These are phyloP conservation scores for Phialocephala sp. DNA, from an alignment of 2,329 filamentous ascomycete genomes.

Conservation along the genomic window DNA sequence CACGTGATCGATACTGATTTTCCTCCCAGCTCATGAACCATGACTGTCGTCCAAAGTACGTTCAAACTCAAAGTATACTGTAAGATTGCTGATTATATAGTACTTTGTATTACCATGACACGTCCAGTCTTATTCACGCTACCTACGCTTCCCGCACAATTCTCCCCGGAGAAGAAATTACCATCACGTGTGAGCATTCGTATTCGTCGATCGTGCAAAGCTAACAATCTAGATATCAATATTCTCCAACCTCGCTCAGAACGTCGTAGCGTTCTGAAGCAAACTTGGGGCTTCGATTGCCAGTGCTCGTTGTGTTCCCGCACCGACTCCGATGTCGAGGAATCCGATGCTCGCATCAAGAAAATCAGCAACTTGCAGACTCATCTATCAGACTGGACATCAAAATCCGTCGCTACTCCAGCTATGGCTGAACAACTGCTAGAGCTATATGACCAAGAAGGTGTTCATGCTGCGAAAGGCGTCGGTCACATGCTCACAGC, in stretches of 20 bases:
- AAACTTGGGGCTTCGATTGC: slow-evolving; percentile 49
- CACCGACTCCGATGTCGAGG: slow-evolving; percentile 34
- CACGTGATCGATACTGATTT: slow-evolving; percentile 16
- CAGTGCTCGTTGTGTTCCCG: slow-evolving; percentile 46
- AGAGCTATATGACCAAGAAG: slow-evolving; percentile 46
- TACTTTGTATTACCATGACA: slow-evolving; percentile 46
- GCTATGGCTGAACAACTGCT: slow-evolving; percentile 48
- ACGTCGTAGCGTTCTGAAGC: slow-evolving; percentile 41
- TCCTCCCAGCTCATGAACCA: slow-evolving; percentile 47
- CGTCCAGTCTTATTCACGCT: slow-evolving; percentile 45
- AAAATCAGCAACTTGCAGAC: slow-evolving; percentile 43
- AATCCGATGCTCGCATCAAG: slow-evolving; percentile 45
- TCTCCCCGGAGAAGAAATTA: slow-evolving; percentile 48
- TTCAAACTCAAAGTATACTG: slow-evolving; percentile 1
- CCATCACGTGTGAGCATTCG: slow-evolving; percentile 44
- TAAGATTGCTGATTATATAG: slow-evolving; percentile 25
- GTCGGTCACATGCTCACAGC: slow-evolving; percentile 48
- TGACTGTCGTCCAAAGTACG: slow-evolving; percentile 49
- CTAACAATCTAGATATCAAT: slow-evolving; percentile 33
- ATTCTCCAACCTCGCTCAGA: slow-evolving; percentile 43
- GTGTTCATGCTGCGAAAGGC: slow-evolving; percentile 39
- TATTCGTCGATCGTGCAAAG: neutral
- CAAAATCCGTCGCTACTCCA: slow-evolving; percentile 39
- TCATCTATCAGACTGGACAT: slow-evolving; percentile 46
- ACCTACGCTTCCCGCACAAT: slow-evolving; percentile 48